A percentile compares a stretch with the other conserved stretches of the same genome.
Conservation (phyloP, 805 yeast species). For the Monosporozyma solicola region DNA sequence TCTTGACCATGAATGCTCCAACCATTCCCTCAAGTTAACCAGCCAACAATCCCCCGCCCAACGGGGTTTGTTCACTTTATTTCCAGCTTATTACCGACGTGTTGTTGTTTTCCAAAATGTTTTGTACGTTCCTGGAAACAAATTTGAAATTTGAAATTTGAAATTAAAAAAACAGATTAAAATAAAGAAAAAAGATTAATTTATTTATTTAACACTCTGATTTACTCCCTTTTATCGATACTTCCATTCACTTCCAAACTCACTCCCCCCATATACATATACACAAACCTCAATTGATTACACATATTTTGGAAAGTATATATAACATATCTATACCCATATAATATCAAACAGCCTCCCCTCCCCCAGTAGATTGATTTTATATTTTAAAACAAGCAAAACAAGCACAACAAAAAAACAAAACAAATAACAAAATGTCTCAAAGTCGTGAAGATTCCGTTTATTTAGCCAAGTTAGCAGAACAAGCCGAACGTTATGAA, state of each 20-base stretch:
- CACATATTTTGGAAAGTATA: background rate
- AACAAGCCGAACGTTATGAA: constrained; percentile 97
- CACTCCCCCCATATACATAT: background rate
- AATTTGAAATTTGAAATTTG: too few relatives aligned
- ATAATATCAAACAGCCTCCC: background rate
- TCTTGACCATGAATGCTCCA: too few relatives aligned
- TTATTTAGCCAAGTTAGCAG: constrained; percentile 94
- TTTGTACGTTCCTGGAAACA: background rate
- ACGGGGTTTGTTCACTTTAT: too few relatives aligned
- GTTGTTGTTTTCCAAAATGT: too few relatives aligned
- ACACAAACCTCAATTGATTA: background rate
- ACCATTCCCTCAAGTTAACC: too few relatives aligned
- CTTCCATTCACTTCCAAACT: background rate
- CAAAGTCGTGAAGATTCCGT: constrained; percentile 94
- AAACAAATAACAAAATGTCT: constrained; percentile 39
- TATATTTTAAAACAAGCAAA: background rate
- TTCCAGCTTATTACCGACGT: too few relatives aligned
- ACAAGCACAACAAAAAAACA: background rate
- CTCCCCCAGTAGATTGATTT: background rate
- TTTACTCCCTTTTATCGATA: background rate
- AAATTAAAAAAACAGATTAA: too few relatives aligned
- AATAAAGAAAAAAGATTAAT: background rate
- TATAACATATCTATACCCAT: background rate
- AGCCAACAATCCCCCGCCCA: too few relatives aligned
- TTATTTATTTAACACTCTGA: background rate